Percentiles rank a stretch among this genome's conserved stretches.
Conservation (phyloP, 2,329 filamentous ascomycete species). For the Colletotrichum graminicola region DNA sequence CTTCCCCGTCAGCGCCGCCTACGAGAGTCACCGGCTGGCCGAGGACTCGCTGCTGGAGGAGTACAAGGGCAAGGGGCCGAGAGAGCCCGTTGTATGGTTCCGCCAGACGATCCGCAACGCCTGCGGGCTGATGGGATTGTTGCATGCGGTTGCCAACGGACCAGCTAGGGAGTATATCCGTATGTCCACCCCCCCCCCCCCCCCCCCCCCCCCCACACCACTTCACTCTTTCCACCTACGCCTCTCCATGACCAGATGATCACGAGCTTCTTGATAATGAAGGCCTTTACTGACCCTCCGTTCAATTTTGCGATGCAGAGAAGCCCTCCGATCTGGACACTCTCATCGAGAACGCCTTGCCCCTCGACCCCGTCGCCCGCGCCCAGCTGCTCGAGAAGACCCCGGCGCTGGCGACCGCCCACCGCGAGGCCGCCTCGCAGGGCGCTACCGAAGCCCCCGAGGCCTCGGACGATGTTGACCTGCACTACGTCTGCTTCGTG, state of each 20-base stretch:
- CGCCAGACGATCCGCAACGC: constrained; percentile 95
- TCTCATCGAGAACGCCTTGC: constrained; percentile 77
- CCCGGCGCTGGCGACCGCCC: constrained; percentile 79
- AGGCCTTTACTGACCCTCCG: background rate
- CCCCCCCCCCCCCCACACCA: no score
- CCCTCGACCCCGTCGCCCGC: constrained; percentile 74
- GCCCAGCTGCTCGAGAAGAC: constrained; percentile 83
- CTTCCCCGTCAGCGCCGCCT: constrained; percentile 84
- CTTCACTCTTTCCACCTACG: background rate
- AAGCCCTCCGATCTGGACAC: constrained; percentile 68
- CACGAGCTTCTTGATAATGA: background rate
- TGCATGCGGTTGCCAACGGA: constrained; percentile 88
- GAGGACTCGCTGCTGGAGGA: constrained; percentile 76
- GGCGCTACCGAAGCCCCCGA: constrained; percentile 85
- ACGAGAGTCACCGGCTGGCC: constrained; percentile 79
- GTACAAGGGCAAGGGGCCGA: constrained; percentile 76
- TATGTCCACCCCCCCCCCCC: constrained; percentile 49
- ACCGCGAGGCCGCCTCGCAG: constrained; percentile 79
- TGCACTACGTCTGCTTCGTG: constrained; percentile 97
- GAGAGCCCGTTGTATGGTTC: constrained; percentile 91
- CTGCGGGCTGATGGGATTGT: constrained; percentile 88
- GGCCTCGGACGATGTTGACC: constrained; percentile 85
- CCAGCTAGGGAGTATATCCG: constrained; percentile 73
- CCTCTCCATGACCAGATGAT: background rate
- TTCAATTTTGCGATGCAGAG: constrained; percentile 49